Evolutionary conservation across 306 rosid genomes (phyloP).

Genomic region (Hippophae tibetana): DNA sequence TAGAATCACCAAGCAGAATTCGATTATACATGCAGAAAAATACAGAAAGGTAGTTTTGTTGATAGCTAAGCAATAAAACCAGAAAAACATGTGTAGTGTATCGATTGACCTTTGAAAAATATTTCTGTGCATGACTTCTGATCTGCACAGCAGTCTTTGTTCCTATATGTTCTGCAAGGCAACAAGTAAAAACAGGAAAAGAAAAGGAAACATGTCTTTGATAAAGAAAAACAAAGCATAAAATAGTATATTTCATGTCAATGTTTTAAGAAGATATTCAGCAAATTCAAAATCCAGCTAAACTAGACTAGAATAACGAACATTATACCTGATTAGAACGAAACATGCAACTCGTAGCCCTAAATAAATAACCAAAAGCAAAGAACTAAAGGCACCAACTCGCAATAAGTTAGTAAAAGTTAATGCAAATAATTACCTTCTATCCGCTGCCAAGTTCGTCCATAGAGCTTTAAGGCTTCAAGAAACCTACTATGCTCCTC

Average conservation of each 20-base stretch:
- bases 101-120: slow-evolving; percentile 84
- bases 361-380: background rate
- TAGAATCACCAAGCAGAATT: no score
- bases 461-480: slow-evolving; percentile 88
- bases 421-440: slow-evolving; percentile 43
- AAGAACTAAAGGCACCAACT: slow-evolving; percentile 13
- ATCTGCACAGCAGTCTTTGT: slow-evolving; percentile 99
- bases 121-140: slow-evolving; percentile 99
- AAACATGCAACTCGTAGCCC: no score
- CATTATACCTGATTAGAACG: no score
- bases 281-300: no score
- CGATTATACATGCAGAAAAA: background rate
- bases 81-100: slow-evolving; percentile 35
- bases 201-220: slow-evolving; percentile 15
- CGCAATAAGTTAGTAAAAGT: background rate
- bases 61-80: slow-evolving; percentile 11
- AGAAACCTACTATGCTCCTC: slow-evolving; percentile 90
- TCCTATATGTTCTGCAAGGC: slow-evolving; percentile 84
- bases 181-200: slow-evolving; percentile 23
- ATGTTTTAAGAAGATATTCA: no score
- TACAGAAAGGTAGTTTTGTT: slow-evolving; percentile 10
- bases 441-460: slow-evolving; percentile 98
- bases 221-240: slow-evolving; percentile 21
- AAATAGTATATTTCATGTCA: slow-evolving; percentile 4
- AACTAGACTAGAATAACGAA: no score